Percentiles rank a stretch among this genome's conserved stretches.
These are phyloP conservation scores for Aspergillus sergii DNA, from an alignment of 2,329 filamentous ascomycete species.

Conservation along the genomic window DNA sequence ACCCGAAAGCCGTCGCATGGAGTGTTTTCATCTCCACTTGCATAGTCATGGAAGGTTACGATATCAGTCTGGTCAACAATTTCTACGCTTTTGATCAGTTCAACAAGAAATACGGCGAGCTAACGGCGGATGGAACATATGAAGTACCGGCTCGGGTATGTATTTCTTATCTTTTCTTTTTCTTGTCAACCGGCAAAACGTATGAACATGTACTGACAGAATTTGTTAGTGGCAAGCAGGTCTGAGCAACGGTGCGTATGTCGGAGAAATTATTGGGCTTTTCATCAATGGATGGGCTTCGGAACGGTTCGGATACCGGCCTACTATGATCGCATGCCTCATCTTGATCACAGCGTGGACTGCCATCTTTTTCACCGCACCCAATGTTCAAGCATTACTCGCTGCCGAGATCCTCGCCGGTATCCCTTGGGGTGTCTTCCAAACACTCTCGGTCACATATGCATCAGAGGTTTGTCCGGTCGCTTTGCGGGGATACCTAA, in stretches of 20 bases:
- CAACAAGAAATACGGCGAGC: slow-evolving; percentile 44
- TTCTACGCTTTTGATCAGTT: slow-evolving; percentile 61
- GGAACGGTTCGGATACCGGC: slow-evolving; percentile 55
- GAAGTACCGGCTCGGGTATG: slow-evolving; percentile 43
- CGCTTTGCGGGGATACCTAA: slow-evolving; percentile 48
- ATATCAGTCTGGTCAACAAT: slow-evolving; percentile 78
- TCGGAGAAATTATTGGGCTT: slow-evolving; percentile 53
- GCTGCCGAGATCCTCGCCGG: slow-evolving; percentile 55
- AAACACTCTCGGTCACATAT: slow-evolving; percentile 52
- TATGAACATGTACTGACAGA: slow-evolving; percentile 19
- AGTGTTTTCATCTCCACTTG: slow-evolving; percentile 85
- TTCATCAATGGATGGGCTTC: slow-evolving; percentile 55
- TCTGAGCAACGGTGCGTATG: slow-evolving; percentile 47
- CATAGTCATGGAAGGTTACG: slow-evolving; percentile 90
- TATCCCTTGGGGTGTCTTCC: slow-evolving; percentile 56
- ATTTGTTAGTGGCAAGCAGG: slow-evolving; percentile 47
- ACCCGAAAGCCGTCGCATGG: slow-evolving; percentile 85
- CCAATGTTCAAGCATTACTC: slow-evolving; percentile 50
- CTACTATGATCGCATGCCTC: slow-evolving; percentile 53
- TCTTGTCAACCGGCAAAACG: background rate
- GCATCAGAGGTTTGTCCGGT: slow-evolving; percentile 53
- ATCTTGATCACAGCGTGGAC: slow-evolving; percentile 51
- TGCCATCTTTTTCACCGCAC: slow-evolving; percentile 55
- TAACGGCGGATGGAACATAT: slow-evolving; percentile 36
- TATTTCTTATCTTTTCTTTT: slow-evolving; percentile 6